phyloP scores from a whole-genome alignment of 177 flowering plant genomes.

The Telopea speciosissima region DNA sequence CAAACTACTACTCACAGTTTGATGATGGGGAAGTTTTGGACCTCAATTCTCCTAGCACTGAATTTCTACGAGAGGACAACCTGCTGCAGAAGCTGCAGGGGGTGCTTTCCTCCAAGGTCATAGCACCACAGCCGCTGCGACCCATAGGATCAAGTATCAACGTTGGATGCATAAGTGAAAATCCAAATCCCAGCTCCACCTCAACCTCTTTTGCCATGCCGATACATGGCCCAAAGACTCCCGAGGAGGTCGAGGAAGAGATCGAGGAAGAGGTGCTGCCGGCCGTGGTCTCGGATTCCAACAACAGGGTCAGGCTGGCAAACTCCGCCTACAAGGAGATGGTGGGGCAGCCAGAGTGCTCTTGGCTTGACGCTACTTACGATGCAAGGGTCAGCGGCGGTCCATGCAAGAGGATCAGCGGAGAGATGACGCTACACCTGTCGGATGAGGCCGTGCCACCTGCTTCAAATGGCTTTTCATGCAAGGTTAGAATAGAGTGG shows the following conservation, averaged over 20 bases:
- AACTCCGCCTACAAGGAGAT: constrained; percentile 68
- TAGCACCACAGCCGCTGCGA: constrained; percentile 69
- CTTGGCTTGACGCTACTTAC: constrained; percentile 46
- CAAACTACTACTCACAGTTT: background rate
- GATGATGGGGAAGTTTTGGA: constrained; percentile 23
- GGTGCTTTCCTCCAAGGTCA: constrained; percentile 21
- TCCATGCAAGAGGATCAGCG: constrained; percentile 63
- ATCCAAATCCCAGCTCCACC: constrained; percentile 2
- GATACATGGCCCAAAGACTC: constrained; percentile 12
- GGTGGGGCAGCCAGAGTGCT: constrained; percentile 75
- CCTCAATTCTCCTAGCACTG: constrained; percentile 28
- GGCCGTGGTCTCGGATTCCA: constrained; percentile 52
- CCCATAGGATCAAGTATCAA: constrained; percentile 63
- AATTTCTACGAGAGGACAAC: constrained; percentile 41
- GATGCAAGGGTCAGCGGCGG: constrained; percentile 7
- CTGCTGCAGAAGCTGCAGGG: constrained; percentile 38
- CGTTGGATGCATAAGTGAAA: constrained; percentile 28
- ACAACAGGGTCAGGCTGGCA: constrained; percentile 50
- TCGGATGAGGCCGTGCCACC: constrained; percentile 25
- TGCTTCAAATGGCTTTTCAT: constrained; percentile 44
- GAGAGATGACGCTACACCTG: constrained; percentile 58
- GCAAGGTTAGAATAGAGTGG: constrained; percentile 70
- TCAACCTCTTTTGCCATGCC: background rate
- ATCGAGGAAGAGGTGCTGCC: constrained; percentile 48
- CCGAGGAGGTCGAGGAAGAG: constrained; percentile 30